A percentile compares a stretch with the other conserved stretches of the same genome.
These are phyloP conservation scores for Pinus taeda DNA, from an alignment of 75 land plant species.

Conservation along the genomic window DNA sequence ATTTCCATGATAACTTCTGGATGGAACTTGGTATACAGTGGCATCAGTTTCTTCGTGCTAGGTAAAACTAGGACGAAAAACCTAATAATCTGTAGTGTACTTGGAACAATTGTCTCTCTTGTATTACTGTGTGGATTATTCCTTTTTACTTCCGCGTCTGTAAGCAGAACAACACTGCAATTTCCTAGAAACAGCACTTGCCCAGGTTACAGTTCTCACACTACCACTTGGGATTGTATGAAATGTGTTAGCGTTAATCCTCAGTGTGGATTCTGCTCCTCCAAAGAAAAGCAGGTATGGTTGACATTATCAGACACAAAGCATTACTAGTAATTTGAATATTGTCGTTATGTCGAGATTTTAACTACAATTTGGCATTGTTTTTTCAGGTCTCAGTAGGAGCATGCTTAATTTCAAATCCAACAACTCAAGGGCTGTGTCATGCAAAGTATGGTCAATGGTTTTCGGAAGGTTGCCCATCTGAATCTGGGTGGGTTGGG, in stretches of 20 bases:
- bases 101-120: slow-evolving; percentile 24
- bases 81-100: slow-evolving; percentile 15
- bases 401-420: slow-evolving; percentile 41
- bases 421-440: slow-evolving; percentile 25
- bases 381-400: slow-evolving; percentile 63
- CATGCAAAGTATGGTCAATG: slow-evolving; percentile 26
- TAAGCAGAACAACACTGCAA: background rate
- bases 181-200: background rate
- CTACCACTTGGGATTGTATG: slow-evolving; percentile 17
- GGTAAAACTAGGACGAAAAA: slow-evolving; percentile 49
- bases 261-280: slow-evolving; percentile 45
- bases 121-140: slow-evolving; percentile 29
- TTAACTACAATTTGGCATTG: background rate
- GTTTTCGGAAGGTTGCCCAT: slow-evolving; percentile 78
- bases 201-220: background rate
- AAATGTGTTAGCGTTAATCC: too few species aligned
- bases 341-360: background rate
- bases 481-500: slow-evolving; percentile 70
- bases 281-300: slow-evolving; percentile 23
- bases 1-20: background rate
- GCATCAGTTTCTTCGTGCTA: slow-evolving; percentile 26
- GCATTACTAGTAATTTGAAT: background rate
- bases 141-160: slow-evolving; percentile 19
- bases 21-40: background rate
- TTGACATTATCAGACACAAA: background rate